phyloP scores from a whole-genome alignment of 345 rosid species.

The Trapa incisa region DNA sequence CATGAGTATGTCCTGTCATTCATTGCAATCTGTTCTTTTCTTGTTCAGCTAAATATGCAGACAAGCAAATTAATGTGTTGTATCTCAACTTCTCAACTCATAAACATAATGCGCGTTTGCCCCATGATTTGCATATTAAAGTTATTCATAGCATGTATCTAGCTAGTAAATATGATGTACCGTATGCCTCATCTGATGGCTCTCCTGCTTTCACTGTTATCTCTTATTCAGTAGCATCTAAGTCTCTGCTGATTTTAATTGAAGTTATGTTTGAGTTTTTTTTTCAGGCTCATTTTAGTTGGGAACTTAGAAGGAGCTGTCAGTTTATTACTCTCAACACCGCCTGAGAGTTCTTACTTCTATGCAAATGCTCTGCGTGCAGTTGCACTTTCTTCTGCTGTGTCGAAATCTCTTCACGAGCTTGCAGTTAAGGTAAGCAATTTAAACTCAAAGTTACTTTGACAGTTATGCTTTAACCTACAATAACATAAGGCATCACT shows the following conservation, averaged over 20 bases:
- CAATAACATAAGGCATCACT: not conserved
- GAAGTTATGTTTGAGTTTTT: conserved; percentile 3
- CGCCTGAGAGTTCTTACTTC: conserved; percentile 86
- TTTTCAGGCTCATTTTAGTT: conserved; percentile 66
- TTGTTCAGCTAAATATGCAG: not conserved
- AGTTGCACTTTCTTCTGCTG: conserved; percentile 93
- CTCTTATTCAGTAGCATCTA: not conserved
- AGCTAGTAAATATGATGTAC: not conserved
- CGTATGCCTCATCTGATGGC: not conserved
- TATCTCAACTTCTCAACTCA: not conserved
- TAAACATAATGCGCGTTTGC: not conserved
- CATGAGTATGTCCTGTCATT: conserved; percentile 63
- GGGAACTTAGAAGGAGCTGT: conserved; percentile 98
- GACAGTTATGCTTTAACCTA: not conserved
- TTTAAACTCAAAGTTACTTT: not conserved
- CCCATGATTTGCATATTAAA: not conserved
- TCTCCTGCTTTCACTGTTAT: not conserved
- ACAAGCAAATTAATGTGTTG: not conserved
- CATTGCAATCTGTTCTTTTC: conserved; percentile 4
- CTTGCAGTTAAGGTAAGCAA: conserved; percentile 80
- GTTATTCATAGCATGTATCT: not conserved
- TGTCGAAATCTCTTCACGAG: conserved; percentile 88
- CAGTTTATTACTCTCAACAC: conserved; percentile 76
- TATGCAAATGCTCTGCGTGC: conserved; percentile 93
- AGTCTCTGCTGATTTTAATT: not conserved